Base-by-base conservation (phyloP, 1,284 basidiomycete species). In the Ustilago bromivora region DNA sequence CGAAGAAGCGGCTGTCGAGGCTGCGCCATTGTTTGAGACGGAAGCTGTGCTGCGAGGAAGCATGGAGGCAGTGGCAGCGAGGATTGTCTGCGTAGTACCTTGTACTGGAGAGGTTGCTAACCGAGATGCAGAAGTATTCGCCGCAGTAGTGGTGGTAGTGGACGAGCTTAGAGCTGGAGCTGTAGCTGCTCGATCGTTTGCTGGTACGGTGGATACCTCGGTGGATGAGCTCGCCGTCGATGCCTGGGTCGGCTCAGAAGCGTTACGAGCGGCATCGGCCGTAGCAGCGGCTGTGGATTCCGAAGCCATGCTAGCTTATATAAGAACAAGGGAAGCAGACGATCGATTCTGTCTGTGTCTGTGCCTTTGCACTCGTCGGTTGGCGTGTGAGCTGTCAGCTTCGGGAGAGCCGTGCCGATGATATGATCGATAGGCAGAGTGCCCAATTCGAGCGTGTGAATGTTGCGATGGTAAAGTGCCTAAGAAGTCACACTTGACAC, bases 1-100 rank as follows among this genome's bases (percentile, higher is more conserved):
- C 0, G 71, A 58, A 17, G 63, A 59, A 17, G 63, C 35, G 19
- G 36, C 10, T 12, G 66, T 40, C n/a, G 63, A 64, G 32, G 53
- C 35, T 11, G 63, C 57, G 31, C 10, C 40, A 38, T 38, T 32
- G 17, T 17, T 32, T 2, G 54, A 43, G 28, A 35, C 11, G 2
- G 53, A 2, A 3, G 66, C 56, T 13, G 61, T 59, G 61, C 61
- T 62, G 7, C 73, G 67, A 11, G 73, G 73, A 11, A 76, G 64
- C 64, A 76, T 57, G 13, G 72, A 75, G 6, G 57, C 40, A 2
- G 57, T 47, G n/a, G 57, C 15, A 23, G 57, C 10, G 38, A 40
- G 38, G 38, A 10, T 6, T 57, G 35, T 32, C 34, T 34, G 31
- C 10, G 51, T 15, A 53, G 51, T 13, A 9, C 9, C 17, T 17